A percentile compares a stretch with the other conserved stretches of the same genome.
Conservation (phyloP, 1,284 basidiomycete species). For the Ustilago curta region DNA sequence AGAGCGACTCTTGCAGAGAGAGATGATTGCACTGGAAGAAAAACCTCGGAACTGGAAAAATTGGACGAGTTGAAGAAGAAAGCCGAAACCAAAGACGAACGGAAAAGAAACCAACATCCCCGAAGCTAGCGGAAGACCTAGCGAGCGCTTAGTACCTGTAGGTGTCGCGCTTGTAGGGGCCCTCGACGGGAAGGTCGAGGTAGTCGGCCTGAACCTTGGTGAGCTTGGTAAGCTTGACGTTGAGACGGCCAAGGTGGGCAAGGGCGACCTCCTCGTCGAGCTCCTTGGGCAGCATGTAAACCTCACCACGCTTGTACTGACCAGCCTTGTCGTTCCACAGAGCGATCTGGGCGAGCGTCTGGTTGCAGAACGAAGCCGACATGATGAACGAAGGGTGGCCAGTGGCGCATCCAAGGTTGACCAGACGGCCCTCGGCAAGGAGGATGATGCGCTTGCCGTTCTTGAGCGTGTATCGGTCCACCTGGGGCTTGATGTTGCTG, state of each 20-base stretch:
- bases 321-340: constrained; percentile 86
- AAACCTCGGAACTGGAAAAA: constrained; percentile 26
- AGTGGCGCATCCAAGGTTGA: constrained; percentile 89
- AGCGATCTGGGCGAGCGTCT: constrained; percentile 97
- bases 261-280: constrained; percentile 99
- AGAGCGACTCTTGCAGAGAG: constrained; percentile 48
- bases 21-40: constrained; percentile 30
- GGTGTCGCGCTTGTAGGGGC: constrained; percentile 81
- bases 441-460: constrained; percentile 84
- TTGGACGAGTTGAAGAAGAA: constrained; percentile 14
- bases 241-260: constrained; percentile 89
- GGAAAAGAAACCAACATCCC: constrained; percentile 33
- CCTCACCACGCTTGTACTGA: constrained; percentile 78
- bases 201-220: constrained; percentile 84
- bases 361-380: constrained; percentile 99
- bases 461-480: constrained; percentile 93
- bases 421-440: constrained; percentile 97
- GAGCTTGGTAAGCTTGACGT: constrained; percentile 91
- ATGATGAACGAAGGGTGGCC: constrained; percentile 84
- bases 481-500: constrained; percentile 98
- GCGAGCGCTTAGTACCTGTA: constrained; percentile 68
- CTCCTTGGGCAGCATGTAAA: constrained; percentile 83
- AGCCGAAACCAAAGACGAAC: constrained; percentile 2
- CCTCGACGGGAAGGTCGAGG: constrained; percentile 87
- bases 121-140: constrained; percentile 3